Base-by-base conservation (phyloP, 2,329 filamentous ascomycete genomes). In the Knoxdaviesia proteae region DNA sequence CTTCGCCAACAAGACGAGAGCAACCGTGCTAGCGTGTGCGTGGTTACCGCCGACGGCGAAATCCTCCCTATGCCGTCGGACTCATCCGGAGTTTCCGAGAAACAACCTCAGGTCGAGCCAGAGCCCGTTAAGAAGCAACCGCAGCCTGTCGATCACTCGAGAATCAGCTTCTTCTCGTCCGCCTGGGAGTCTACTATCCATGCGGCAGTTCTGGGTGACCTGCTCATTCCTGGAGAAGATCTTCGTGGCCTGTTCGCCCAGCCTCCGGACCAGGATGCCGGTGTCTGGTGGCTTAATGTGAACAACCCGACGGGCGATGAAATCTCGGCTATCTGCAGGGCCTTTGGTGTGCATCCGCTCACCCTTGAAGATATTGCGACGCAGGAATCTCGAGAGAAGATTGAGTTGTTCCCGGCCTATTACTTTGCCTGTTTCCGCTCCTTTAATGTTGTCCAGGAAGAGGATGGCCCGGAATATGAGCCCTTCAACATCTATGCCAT, bases 231-330 rank as follows among this genome's bases (percentile, higher is more conserved):
- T 2, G 88, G 86, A 6, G 90, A 94, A 57, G 81, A 80, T 45
- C 81, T 96, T 52, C 79, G 84, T 33, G 84, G 86, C 44, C 73
- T 98, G 7, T 98, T 98, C 56, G 65, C 67, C 33, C 63, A 77
- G 34, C 74, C 74, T 6, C 74, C 68, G 42, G 68, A 69, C 32
- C 72, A 76, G 47, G 59, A 63, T 2, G 69, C 86, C 51, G 88
- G 88, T 52, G 87, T 94, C n/a, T 98, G 88, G 87, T 98, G 90
- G 90, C 69, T 98, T 41, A 93, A 98, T 53, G 80, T 94, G 56
- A 80, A 88, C 56, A 84, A 83, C 50, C 84, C 88, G 1, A 87
- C 80, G 1, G 82, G 87, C 54, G 86, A 88, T 46, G 90, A 96
- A 57, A 77, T 94, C 20, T 76, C 78, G 38, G 79, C 79, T 32